Conservation (phyloP, 148 eudicot species). For the Vaccinium macrocarpon region DNA sequence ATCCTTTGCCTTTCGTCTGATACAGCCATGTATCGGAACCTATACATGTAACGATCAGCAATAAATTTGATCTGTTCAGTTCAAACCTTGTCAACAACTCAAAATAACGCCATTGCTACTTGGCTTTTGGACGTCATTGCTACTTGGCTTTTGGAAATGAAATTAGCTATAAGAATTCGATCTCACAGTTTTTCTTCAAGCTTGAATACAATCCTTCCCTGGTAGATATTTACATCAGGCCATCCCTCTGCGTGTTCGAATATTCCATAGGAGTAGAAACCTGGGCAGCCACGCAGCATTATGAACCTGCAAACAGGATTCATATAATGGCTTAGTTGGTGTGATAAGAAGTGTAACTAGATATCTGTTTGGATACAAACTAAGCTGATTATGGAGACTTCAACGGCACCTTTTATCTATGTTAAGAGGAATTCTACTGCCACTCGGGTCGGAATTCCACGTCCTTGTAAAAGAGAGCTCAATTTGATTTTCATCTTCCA, state of each 20-base stretch:
- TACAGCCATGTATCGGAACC: constrained; percentile 68
- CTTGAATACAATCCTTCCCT: constrained; percentile 62
- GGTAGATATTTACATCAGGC: constrained; percentile 35
- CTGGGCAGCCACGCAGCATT: constrained; percentile 57
- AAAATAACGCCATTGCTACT: not conserved
- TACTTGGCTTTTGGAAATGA: not conserved
- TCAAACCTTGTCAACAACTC: not conserved
- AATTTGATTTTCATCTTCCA: constrained; percentile 23
- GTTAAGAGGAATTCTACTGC: constrained; percentile 23
- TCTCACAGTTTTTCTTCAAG: constrained; percentile 44
- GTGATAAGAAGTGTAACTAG: not conserved
- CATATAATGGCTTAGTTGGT: not conserved
- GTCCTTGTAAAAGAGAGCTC: constrained; percentile 45
- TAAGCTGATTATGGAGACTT: not conserved
- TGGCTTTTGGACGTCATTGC: not conserved
- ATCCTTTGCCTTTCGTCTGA: constrained; percentile 63
- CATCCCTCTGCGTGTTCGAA: constrained; percentile 41
- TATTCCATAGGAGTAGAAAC: constrained; percentile 68
- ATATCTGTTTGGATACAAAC: not conserved
- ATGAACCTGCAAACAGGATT: constrained; percentile 41
- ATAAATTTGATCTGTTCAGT: not conserved
- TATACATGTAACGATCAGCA: constrained; percentile 10
- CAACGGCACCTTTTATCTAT: constrained; percentile 41
- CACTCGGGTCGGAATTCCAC: constrained; percentile 18
- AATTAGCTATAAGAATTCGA: not conserved